These are phyloP conservation scores for Schwanniomyces sp. DNA, from an alignment of 805 yeast genomes.

Conservation along the genomic window DNA sequence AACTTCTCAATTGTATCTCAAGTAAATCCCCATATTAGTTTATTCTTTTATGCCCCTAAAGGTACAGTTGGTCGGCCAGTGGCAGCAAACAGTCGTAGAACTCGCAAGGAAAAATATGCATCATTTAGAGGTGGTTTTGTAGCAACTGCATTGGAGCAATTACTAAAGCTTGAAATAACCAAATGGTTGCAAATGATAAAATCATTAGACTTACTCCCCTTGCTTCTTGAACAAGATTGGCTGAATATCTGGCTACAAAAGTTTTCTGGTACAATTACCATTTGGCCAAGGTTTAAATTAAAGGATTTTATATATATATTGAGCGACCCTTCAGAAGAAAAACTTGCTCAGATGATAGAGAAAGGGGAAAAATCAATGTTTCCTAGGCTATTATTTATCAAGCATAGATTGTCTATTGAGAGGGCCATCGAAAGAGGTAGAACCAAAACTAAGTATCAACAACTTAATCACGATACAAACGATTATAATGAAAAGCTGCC, in stretches of 20 bases:
- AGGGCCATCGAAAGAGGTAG: conserved; percentile 58
- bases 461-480: conserved; percentile 3
- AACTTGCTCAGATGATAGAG: conserved; percentile 52
- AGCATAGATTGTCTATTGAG: conserved; percentile 65
- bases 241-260: conserved; percentile 71
- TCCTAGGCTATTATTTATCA: conserved; percentile 65
- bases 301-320: conserved; percentile 63
- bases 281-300: conserved; percentile 67
- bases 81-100: conserved; percentile 47
- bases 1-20: conserved; percentile 77
- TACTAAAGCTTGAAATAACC: conserved; percentile 69
- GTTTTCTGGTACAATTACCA: conserved; percentile 73
- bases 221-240: conserved; percentile 75
- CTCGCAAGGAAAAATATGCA: conserved; percentile 31
- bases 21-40: conserved; percentile 77
- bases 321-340: conserved; percentile 64
- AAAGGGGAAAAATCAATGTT: conserved; percentile 67
- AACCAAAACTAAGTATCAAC: conserved; percentile 19
- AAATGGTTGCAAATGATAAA: conserved; percentile 73
- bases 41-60: conserved; percentile 74
- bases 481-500: conserved; percentile 5
- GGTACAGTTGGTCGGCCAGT: conserved; percentile 84
- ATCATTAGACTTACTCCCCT: conserved; percentile 66
- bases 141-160: conserved; percentile 68
- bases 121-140: conserved; percentile 73